phyloP scores from a whole-genome alignment of 2,329 filamentous ascomycete species.

The Paecilomyces formosus region DNA sequence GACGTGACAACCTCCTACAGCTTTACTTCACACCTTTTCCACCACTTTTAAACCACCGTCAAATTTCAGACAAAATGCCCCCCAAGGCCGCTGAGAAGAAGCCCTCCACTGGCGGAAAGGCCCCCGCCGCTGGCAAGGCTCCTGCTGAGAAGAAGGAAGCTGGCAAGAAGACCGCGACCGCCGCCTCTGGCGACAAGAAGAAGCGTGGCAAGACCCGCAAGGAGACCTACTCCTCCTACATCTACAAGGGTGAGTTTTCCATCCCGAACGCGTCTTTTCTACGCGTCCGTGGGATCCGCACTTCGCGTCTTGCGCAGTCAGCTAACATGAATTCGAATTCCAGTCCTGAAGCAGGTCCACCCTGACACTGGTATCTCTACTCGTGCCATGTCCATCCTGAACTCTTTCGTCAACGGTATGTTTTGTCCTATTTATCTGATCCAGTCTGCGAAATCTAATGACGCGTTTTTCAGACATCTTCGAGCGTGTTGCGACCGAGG shows the following conservation, averaged over 20 bases:
- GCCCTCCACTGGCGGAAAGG: constrained; percentile 88
- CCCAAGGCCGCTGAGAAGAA: constrained; percentile 99
- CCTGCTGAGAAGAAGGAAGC: constrained; percentile 99
- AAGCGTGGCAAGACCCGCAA: constrained; percentile 99
- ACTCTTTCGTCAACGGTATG: constrained; percentile 98
- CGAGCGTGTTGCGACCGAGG: constrained; percentile 97
- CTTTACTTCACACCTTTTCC: constrained; percentile 12
- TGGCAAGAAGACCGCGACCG: constrained; percentile 89
- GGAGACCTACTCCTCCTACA: constrained; percentile 99
- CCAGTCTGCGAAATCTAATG: neutral
- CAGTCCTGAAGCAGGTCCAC: constrained; percentile 99
- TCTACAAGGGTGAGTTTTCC: constrained; percentile 79
- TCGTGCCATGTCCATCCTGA: constrained; percentile 98
- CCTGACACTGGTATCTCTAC: constrained; percentile 99
- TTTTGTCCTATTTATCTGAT: constrained; percentile 6
- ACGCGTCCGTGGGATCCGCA: constrained; percentile 2
- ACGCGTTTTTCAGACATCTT: constrained; percentile 72
- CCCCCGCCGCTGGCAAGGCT: constrained; percentile 63
- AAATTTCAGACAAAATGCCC: constrained; percentile 64
- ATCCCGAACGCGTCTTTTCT: neutral
- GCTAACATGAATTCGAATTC: constrained; percentile 16
- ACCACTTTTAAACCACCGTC: constrained; percentile 8
- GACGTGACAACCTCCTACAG: constrained; percentile 1
- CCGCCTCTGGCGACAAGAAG: constrained; percentile 96
- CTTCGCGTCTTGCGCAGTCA: neutral